phyloP scores from a whole-genome alignment of 176 grass and related monocot genomes.

The Musa itinerans region DNA sequence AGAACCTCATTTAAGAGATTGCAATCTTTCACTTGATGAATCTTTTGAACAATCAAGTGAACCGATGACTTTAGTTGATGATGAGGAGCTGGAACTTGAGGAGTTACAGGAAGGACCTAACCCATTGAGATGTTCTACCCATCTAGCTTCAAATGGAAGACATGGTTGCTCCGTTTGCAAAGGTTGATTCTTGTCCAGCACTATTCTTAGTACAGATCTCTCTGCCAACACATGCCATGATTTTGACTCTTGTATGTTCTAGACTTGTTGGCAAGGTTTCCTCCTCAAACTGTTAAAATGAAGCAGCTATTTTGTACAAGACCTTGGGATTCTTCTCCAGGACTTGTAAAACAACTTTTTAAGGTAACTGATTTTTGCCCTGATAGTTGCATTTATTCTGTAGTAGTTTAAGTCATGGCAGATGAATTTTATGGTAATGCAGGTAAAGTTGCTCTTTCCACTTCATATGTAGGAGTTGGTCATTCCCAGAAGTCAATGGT shows the following conservation, averaged over 20 bases:
- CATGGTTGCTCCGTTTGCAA: conserved; percentile 89
- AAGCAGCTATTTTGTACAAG: conserved; percentile 65
- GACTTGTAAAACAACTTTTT: conserved; percentile 93
- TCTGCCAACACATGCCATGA: conserved; percentile 17
- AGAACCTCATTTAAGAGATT: conserved; percentile 40
- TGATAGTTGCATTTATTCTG: not conserved
- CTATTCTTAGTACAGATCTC: conserved; percentile 1
- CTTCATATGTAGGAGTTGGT: too few species aligned
- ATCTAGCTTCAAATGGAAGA: conserved; percentile 83
- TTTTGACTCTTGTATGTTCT: conserved; percentile 18
- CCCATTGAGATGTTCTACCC: conserved; percentile 83
- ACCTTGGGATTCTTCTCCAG: conserved; percentile 83
- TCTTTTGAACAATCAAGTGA: conserved; percentile 43
- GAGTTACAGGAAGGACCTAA: conserved; percentile 90
- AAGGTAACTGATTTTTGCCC: conserved; percentile 38
- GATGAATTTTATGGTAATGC: not conserved
- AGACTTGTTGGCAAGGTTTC: conserved; percentile 98
- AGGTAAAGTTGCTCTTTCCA: too few species aligned
- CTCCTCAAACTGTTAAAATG: conserved; percentile 83
- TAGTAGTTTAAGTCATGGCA: not conserved
- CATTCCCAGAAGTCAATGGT: too few species aligned
- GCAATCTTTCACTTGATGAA: conserved; percentile 67
- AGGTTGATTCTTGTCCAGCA: conserved; percentile 33
- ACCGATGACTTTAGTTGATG: conserved; percentile 48
- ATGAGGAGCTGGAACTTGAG: conserved; percentile 87